Percentiles rank a stretch among this genome's conserved stretches.
Evolutionary conservation across 345 rosid species (phyloP).

Genomic region (Ailanthus altissimus): DNA sequence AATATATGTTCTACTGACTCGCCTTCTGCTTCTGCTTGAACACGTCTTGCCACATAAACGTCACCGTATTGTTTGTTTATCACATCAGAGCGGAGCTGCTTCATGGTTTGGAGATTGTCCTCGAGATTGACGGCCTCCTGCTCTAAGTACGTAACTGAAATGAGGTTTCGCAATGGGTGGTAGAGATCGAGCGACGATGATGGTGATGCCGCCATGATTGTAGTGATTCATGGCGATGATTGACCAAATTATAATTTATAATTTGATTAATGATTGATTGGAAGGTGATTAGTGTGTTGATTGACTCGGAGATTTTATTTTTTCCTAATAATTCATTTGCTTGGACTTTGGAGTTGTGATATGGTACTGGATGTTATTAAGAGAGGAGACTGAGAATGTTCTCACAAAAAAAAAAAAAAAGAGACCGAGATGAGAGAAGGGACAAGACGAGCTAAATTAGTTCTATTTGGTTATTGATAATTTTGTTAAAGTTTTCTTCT

Average conservation of each 20-base stretch:
- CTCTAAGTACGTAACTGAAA: conserved; percentile 76
- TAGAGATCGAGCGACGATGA: conserved; percentile 65
- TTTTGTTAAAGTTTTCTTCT: no score
- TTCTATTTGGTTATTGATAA: no score
- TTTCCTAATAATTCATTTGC: neutral
- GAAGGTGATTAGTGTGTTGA: neutral
- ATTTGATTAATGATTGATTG: neutral
- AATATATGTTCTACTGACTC: conserved; percentile 82
- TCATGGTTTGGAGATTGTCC: conserved; percentile 81
- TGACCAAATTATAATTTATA: neutral
- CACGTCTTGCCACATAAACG: conserved; percentile 85
- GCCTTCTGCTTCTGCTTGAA: conserved; percentile 87
- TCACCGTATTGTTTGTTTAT: conserved; percentile 51
- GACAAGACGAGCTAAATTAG: no score
- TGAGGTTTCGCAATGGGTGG: conserved; percentile 91
- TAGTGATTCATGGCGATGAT: conserved; percentile 12
- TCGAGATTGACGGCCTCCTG: conserved; percentile 93
- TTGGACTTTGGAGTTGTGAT: conserved; percentile 4
- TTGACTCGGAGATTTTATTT: neutral
- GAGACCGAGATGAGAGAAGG: no score
- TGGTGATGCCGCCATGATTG: conserved; percentile 54
- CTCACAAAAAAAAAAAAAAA: no score
- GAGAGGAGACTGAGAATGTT: no score
- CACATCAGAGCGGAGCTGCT: conserved; percentile 71
- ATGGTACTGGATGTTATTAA: no score